Evolutionary conservation across 2,329 filamentous ascomycete species (phyloP).

Genomic region (Colletotrichum magnum): DNA sequence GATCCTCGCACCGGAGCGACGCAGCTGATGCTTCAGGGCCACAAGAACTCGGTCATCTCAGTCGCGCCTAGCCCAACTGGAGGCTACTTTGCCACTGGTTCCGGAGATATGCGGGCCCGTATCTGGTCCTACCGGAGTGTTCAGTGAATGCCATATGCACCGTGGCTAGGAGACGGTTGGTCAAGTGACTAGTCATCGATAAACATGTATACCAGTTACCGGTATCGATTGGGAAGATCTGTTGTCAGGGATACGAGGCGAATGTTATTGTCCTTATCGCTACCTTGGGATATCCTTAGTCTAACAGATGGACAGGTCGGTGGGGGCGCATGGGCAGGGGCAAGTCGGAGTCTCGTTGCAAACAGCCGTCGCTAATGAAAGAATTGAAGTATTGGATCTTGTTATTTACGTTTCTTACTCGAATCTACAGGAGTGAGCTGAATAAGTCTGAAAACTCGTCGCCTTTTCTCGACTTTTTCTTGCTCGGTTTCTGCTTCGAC

Average conservation of each 20-base stretch:
- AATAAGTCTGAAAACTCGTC: slow-evolving; percentile 85
- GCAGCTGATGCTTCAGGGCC: slow-evolving; percentile 98
- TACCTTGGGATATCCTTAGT: slow-evolving; percentile 29
- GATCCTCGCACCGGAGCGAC: slow-evolving; percentile 93
- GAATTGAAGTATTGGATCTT: slow-evolving; percentile 22
- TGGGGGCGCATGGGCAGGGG: slow-evolving; percentile 40
- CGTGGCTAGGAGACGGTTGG: background rate
- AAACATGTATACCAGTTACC: slow-evolving; percentile 32
- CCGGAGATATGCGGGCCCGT: slow-evolving; percentile 95
- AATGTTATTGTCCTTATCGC: slow-evolving; percentile 17
- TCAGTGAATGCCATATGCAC: slow-evolving; percentile 25
- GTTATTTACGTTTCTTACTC: background rate
- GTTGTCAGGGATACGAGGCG: slow-evolving; percentile 14
- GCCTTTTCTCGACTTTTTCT: slow-evolving; percentile 63
- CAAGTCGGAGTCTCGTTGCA: slow-evolving; percentile 35
- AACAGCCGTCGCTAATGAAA: slow-evolving; percentile 40
- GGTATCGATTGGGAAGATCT: slow-evolving; percentile 14
- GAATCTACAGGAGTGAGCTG: slow-evolving; percentile 64
- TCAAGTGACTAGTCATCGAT: slow-evolving; percentile 1
- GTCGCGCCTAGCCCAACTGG: slow-evolving; percentile 94
- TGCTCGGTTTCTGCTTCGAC: slow-evolving; percentile 36
- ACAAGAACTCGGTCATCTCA: slow-evolving; percentile 99
- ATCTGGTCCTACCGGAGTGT: slow-evolving; percentile 86
- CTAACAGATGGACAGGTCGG: slow-evolving; percentile 28
- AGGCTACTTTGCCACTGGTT: slow-evolving; percentile 93